Evolutionary conservation across 75 land plant genomes (phyloP).

Genomic region (Chamaecyparis obtusa): DNA sequence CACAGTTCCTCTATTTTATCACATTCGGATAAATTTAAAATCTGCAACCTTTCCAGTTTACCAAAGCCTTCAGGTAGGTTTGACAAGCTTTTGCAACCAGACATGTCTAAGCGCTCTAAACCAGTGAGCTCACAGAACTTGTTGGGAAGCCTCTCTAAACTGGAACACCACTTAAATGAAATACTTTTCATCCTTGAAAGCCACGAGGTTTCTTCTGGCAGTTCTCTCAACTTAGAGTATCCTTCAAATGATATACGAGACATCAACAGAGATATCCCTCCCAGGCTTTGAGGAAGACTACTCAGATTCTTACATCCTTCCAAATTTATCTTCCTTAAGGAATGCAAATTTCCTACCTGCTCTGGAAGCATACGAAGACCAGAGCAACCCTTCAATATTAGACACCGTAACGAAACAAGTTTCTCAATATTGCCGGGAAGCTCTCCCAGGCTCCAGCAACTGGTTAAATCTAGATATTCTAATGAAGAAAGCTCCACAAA

Average conservation of each 20-base stretch:
- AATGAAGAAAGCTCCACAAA: background rate
- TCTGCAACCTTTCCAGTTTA: background rate
- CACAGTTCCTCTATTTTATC: no score
- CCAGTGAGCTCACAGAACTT: background rate
- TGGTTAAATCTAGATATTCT: no score
- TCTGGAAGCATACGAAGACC: no score
- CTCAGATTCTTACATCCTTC: background rate
- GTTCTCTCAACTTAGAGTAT: background rate
- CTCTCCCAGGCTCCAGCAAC: no score
- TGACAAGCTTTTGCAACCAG: background rate
- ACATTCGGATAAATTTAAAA: no score
- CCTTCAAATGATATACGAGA: background rate
- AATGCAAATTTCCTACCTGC: background rate
- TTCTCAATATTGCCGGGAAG: no score
- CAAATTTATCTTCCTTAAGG: background rate
- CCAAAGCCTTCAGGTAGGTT: background rate
- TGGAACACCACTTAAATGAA: background rate
- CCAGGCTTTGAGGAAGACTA: background rate
- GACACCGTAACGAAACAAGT: no score
- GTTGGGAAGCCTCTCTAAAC: background rate
- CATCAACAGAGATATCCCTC: background rate
- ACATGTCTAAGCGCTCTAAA: background rate
- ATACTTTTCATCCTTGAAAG: background rate
- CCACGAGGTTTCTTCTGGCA: background rate
- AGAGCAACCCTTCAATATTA: no score